A percentile compares a stretch with the other conserved stretches of the same genome.
Evolutionary conservation across 306 rosid species (phyloP).

Genomic region (Trifolium fragiferum): DNA sequence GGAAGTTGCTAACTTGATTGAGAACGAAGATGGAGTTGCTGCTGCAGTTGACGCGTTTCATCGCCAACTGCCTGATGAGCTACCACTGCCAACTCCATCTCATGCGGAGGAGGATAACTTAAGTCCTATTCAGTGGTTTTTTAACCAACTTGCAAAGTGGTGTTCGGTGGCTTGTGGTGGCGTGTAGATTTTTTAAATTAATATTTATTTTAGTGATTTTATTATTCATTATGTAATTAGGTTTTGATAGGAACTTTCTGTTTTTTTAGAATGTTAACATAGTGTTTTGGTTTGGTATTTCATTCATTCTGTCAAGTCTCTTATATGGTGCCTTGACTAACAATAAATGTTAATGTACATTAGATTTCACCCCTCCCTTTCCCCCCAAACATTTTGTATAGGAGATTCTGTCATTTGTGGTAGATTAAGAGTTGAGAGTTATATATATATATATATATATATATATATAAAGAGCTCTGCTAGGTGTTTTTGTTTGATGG

Average conservation of each 20-base stretch:
- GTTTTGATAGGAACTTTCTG: slow-evolving; percentile 17
- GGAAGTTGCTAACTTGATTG: slow-evolving; percentile 77
- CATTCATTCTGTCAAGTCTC: slow-evolving; percentile 57
- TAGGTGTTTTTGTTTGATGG: slow-evolving; percentile 26
- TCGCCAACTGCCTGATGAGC: slow-evolving; percentile 76
- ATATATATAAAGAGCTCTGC: background rate
- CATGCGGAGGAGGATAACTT: slow-evolving; percentile 54
- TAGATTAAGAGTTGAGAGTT: slow-evolving; percentile 15
- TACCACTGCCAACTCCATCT: slow-evolving; percentile 66
- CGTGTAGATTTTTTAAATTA: slow-evolving; percentile 47
- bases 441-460: background rate
- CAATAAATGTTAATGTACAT: slow-evolving; percentile 23
- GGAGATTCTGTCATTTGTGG: slow-evolving; percentile 28
- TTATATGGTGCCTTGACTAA: slow-evolving; percentile 31
- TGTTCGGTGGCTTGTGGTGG: slow-evolving; percentile 79
- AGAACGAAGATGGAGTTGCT: slow-evolving; percentile 93
- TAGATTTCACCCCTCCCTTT: slow-evolving; percentile 5
- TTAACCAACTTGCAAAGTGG: slow-evolving; percentile 60
- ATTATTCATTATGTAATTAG: slow-evolving; percentile 37
- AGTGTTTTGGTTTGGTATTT: slow-evolving; percentile 45
- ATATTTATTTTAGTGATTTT: background rate
- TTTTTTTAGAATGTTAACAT: slow-evolving; percentile 19
- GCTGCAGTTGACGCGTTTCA: slow-evolving; percentile 93
- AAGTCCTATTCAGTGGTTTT: slow-evolving; percentile 67
- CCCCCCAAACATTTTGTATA: slow-evolving; percentile 14